These are phyloP conservation scores for Dothiorella sarmentorum DNA, from an alignment of 2,329 filamentous ascomycete species.

Conservation along the genomic window DNA sequence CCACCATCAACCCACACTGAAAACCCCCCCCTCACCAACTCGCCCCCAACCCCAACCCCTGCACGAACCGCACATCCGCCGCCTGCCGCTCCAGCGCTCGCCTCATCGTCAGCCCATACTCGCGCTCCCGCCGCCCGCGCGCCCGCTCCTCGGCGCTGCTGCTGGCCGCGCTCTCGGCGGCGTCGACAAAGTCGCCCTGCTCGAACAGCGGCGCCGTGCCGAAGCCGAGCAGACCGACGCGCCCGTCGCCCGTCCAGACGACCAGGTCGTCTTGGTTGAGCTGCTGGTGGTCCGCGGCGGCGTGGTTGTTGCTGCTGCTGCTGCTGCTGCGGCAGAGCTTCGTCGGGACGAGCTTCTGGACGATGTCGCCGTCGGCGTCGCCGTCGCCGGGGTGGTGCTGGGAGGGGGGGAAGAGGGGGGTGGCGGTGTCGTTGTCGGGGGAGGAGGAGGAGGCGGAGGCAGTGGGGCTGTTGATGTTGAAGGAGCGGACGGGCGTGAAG, in stretches of 20 bases:
- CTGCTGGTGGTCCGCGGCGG: no score
- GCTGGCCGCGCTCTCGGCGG: conserved; percentile 32
- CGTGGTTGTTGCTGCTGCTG: conserved; percentile 7
- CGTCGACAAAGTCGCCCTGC: conserved; percentile 32
- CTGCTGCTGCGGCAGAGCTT: conserved; percentile 31
- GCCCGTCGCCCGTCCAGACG: conserved; percentile 81
- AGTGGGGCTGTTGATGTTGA: conserved; percentile 62
- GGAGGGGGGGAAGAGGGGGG: no score
- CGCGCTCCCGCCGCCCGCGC: conserved; percentile 54
- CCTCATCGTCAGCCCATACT: conserved; percentile 70
- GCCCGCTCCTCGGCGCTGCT: conserved; percentile 48
- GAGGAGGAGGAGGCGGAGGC: no score
- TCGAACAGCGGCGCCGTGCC: conserved; percentile 33
- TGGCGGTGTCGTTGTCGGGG: no score
- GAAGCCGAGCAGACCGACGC: conserved; percentile 65
- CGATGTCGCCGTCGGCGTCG: conserved; percentile 64
- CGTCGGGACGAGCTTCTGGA: conserved; percentile 72
- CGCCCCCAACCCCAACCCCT: conserved; percentile 55
- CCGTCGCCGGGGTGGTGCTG: no score
- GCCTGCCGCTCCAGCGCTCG: conserved; percentile 72
- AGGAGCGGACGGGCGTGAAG: conserved; percentile 50
- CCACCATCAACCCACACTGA: neutral
- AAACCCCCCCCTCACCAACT: neutral
- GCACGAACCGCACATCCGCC: conserved; percentile 72
- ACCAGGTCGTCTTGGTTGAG: conserved; percentile 62